phyloP scores from a whole-genome alignment of 2,329 filamentous ascomycete genomes.

The Fusarium sororula region DNA sequence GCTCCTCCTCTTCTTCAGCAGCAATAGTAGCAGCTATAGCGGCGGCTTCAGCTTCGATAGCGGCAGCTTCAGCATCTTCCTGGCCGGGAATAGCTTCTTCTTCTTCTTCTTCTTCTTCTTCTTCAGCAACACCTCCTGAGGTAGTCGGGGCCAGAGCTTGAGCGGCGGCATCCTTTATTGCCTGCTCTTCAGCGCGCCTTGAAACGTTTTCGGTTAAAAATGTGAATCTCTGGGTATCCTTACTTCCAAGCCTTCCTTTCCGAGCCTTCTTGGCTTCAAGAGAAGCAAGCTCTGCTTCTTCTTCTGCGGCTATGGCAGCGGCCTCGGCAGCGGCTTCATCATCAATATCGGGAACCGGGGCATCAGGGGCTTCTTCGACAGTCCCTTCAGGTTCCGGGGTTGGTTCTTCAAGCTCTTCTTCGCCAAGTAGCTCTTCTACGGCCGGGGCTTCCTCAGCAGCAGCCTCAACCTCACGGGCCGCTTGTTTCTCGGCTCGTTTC shows the following conservation, averaged over 20 bases:
- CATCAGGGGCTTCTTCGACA: constrained; percentile 6
- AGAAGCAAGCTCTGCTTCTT: constrained; percentile 52
- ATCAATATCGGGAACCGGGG: background rate
- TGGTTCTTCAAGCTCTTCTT: constrained; percentile 16
- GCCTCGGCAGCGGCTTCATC: constrained; percentile 19
- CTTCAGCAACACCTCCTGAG: constrained; percentile 36
- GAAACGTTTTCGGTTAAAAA: constrained; percentile 48
- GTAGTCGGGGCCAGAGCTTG: constrained; percentile 38
- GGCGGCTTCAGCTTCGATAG: background rate
- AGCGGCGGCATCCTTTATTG: constrained; percentile 46
- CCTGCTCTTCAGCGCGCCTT: constrained; percentile 48
- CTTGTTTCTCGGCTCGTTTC: constrained; percentile 29
- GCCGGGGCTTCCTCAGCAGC: constrained; percentile 4
- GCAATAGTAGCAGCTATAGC: constrained; percentile 9
- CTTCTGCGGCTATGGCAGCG: constrained; percentile 32
- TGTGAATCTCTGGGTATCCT: constrained; percentile 56
- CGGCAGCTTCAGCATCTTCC: constrained; percentile 29
- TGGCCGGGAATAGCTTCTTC: constrained; percentile 29
- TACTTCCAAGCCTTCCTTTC: constrained; percentile 57
- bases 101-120: constrained; percentile 21
- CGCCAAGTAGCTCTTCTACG: background rate
- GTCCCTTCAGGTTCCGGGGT: constrained; percentile 13
- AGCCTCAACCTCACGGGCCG: constrained; percentile 33
- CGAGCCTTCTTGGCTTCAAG: constrained; percentile 60
- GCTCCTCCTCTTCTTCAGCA: constrained; percentile 33